Evolutionary conservation across 345 rosid species (phyloP), one percentile per base, ranked within the genome.

Genomic region (Linum lewisii): DNA sequence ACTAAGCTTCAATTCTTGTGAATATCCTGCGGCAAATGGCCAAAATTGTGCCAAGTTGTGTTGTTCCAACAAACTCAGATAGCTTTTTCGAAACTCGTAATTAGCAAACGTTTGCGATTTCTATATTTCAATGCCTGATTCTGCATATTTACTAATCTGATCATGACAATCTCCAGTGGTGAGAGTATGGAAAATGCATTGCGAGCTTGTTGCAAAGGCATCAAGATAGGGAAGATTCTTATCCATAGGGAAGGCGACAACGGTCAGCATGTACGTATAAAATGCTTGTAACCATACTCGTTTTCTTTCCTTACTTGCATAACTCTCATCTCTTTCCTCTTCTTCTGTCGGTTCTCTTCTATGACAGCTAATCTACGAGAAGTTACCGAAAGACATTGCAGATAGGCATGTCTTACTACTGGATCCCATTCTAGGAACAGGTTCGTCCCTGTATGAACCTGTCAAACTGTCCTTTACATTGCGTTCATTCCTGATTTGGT

Each of bases 101-200:
- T n/a, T n/a, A n/a, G n/a, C n/a, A n/a, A n/a, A n/a, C n/a, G n/a
- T n/a, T n/a, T n/a, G n/a, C n/a, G n/a, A n/a, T n/a, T n/a, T n/a
- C n/a, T n/a, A n/a, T n/a, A n/a, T n/a, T n/a, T n/a, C n/a, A n/a
- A n/a, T n/a, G n/a, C n/a, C n/a, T n/a, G n/a, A n/a, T n/a, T n/a
- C n/a, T n/a, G 29, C 24, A 57, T 29, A 8, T n/a, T n/a, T n/a
- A n/a, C n/a, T n/a, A 21, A 42, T 42, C 49, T 54, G 29, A 65
- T 65, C 36, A 11, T 42, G 47, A 42, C 18, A 16, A 42, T 6
- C 18, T 42, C 62, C 76, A 93, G 97, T 63, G 99, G 99, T 21
- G 99, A 93, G 83, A 93, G 99, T 68, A 93, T 93, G 99, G 97
- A 93, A 73, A 93, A 93, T 69, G 99, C 99, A 53, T 71, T 89